Evolutionary conservation across 1,284 basidiomycete genomes (phyloP), one percentile per base, ranked within the genome.

Genomic region (Cryptococcus neoformans): DNA sequence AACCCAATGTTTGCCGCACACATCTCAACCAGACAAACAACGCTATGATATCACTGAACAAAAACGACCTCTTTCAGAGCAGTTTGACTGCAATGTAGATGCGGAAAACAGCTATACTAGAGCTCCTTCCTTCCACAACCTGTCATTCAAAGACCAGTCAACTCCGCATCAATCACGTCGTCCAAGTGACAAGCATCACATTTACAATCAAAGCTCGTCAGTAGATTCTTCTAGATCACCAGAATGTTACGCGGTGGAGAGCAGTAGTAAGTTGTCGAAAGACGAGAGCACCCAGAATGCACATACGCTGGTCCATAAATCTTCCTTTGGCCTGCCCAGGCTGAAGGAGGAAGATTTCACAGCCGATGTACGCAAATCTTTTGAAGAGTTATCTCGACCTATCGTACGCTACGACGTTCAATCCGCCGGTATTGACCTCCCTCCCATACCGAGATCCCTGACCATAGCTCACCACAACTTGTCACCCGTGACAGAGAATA

Each of bases 251-350:
- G 59, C 56, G 35, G 55, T 57, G 21, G 54, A 57, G 12, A 21
- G 21, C 21, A 21, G 21, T 21, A 21, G 21, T 21, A 21, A 21
- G 21, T 21, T 21, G 21, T 21, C 21, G 21, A 21, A 21, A 21
- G 21, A 21, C 21, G 21, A 21, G 21, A 21, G 21, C 21, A 21
- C 21, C 21, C 21, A 21, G 21, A 21, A 21, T 21, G 21, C 21
- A 21, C 21, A 21, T 21, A 21, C 21, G 21, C 39, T 50, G 17
- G 38, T 53, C 36, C 67, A 66, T 53, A 69, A 69, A 48, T 21
- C 56, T 11, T 59, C 55, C 21, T 62, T 67, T 44, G 59, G 60
- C 12, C 51, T 71, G 40, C 69, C 69, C 2, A 55, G 44, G 36
- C 37, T 60, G 6, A 49, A 50, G 8, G 48, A 61, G 14, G 57